These are phyloP conservation scores for Paulinella micropora DNA, from an alignment of 78 protist species.

Conservation along the genomic window DNA sequence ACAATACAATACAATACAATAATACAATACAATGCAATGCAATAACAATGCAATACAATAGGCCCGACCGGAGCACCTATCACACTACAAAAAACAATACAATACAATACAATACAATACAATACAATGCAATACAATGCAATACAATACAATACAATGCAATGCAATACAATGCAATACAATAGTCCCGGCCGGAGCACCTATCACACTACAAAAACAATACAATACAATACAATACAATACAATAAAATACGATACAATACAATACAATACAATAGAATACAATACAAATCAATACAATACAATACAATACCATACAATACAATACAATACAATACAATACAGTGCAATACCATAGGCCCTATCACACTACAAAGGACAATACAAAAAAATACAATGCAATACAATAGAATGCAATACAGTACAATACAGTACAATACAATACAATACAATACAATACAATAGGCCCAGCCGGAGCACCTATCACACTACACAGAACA, in stretches of 20 bases:
- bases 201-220: background rate
- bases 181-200: no score
- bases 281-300: background rate
- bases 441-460: background rate
- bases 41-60: no score
- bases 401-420: no score
- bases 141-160: background rate
- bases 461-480: no score
- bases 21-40: no score
- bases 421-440: background rate
- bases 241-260: no score
- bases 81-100: background rate
- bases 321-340: no score
- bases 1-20: no score
- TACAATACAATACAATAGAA: background rate
- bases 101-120: background rate
- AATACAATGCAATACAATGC: background rate
- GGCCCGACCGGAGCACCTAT: no score
- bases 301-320: no score
- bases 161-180: no score
- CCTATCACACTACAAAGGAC: background rate
- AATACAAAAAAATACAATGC: no score
- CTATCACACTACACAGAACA: background rate
- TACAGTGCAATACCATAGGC: background rate
- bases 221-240: background rate